Base-by-base conservation (phyloP, 139 green algal genomes). In the Chlamydomonas incerta region DNA sequence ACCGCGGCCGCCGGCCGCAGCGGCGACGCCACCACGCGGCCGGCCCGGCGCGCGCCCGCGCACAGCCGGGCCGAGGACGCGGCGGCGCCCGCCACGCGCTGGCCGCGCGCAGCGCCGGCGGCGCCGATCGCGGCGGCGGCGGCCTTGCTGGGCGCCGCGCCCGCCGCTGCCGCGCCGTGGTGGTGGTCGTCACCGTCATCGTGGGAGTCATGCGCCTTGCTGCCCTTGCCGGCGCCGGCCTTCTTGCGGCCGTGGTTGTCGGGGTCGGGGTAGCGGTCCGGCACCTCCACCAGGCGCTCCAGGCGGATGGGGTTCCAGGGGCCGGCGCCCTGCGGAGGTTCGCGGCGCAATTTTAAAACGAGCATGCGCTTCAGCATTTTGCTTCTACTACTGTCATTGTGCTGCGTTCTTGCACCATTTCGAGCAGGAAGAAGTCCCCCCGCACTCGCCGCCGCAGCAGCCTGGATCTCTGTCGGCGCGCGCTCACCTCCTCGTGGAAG, bases 201-300 rank as follows among this genome's bases (percentile, higher is more conserved):
- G 68, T 74, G 68, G 18, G 15, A 31, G 34, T 47, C 34, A 8
- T 74, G 68, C 26, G 41, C 34, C 33, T 34, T 34, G 33, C 17
- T 34, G 34, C 52, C 73, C 52, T 68, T 68, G 18, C 9, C 70
- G n/a, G n/a, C n/a, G n/a, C n/a, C n/a, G 13, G 46, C 41, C 74
- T 72, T 72, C 5, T 50, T n/a, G 14, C 74, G 58, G 58, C 74
- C 74, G 74, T 82, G 74, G 34, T 24, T 17, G 31, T 58, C 35
- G 35, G n/a, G 52, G 33, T 52, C 29, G 35, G 60, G 34, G 31
- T 72, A 21, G 72, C 63, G 34, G 57, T 72, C 76, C 26, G 74
- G 77, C n/a, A 84, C 77, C 1, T 58, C 15, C n/a, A 84, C 65
- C 41, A 84, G 77, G 17, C 77, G 77, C 29, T 58, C 46, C 63